A percentile compares a stretch with the other conserved stretches of the same genome.
Evolutionary conservation across 108 stramenopile species (phyloP).

Genomic region (Cafeteria roenbergensis): DNA sequence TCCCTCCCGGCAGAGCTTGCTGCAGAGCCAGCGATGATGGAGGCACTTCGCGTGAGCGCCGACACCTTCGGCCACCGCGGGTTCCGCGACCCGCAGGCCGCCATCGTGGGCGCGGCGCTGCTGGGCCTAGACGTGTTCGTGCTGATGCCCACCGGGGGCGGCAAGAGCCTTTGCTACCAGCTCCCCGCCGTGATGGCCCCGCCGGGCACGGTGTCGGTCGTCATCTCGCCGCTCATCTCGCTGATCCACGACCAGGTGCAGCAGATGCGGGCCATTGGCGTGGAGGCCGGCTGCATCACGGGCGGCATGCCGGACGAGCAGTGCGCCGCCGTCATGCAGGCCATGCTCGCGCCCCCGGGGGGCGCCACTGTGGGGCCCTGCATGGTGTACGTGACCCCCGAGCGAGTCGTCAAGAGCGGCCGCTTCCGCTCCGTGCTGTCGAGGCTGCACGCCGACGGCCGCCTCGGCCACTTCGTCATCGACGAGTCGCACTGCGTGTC

Average conservation of each 20-base stretch:
- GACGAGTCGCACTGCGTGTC: slow-evolving; percentile 94
- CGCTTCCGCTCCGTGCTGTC: slow-evolving; percentile 58
- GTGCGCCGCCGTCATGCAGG: slow-evolving; percentile 44
- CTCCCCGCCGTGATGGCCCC: slow-evolving; percentile 83
- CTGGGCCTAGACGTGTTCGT: slow-evolving; percentile 81
- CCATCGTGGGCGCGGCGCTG: slow-evolving; percentile 75
- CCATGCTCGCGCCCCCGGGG: slow-evolving; percentile 28
- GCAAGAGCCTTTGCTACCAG: slow-evolving; percentile 85
- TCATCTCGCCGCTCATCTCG: slow-evolving; percentile 82
- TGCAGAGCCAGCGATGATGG: no score
- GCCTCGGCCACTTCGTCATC: slow-evolving; percentile 83
- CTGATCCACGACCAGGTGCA: slow-evolving; percentile 94
- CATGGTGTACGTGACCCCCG: slow-evolving; percentile 94
- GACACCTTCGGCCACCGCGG: slow-evolving; percentile 57
- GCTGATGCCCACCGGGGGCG: slow-evolving; percentile 95
- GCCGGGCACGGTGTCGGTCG: slow-evolving; percentile 78
- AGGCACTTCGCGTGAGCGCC: no score
- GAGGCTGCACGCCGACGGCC: slow-evolving; percentile 40
- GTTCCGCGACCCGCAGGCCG: slow-evolving; percentile 77
- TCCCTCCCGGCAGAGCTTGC: no score
- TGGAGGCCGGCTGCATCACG: slow-evolving; percentile 63
- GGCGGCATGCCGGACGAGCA: slow-evolving; percentile 67
- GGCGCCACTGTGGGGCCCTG: slow-evolving; percentile 36
- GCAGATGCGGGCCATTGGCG: slow-evolving; percentile 60
- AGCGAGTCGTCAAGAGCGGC: slow-evolving; percentile 65